Conservation (phyloP, 495 filamentous ascomycete species). For the Copromyces sp. region DNA sequence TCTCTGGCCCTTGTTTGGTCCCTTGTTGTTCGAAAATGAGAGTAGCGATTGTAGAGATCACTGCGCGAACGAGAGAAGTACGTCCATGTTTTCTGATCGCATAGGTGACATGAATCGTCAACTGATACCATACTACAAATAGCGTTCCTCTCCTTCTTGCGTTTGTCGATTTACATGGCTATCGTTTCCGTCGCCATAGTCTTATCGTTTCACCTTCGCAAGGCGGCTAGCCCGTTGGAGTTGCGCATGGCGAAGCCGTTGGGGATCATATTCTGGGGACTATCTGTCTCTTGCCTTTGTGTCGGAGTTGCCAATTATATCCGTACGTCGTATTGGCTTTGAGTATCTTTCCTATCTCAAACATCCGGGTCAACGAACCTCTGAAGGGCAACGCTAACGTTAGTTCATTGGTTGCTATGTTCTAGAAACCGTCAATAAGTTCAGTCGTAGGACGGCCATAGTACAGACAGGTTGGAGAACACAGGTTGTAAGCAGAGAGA, state of each 20-base stretch:
- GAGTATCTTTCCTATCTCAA: neutral
- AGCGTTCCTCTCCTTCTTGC: constrained; percentile 88
- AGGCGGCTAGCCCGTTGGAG: constrained; percentile 58
- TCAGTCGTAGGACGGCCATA: constrained; percentile 63
- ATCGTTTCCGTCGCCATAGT: constrained; percentile 84
- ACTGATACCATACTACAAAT: neutral
- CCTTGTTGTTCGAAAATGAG: constrained; percentile 81
- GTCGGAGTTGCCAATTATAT: constrained; percentile 82
- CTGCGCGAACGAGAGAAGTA: constrained; percentile 69
- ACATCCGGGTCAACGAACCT: neutral
- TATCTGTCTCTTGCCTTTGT: constrained; percentile 63
- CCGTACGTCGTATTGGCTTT: constrained; percentile 22
- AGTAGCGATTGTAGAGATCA: constrained; percentile 81
- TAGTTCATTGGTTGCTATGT: neutral
- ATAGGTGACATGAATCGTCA: too few relatives aligned
- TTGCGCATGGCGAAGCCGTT: constrained; percentile 69
- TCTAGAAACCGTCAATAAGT: constrained; percentile 67
- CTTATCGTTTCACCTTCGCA: constrained; percentile 83
- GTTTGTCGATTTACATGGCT: constrained; percentile 82
- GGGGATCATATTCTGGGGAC: constrained; percentile 77
- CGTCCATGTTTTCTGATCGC: constrained; percentile 5
- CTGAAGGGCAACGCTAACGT: neutral
- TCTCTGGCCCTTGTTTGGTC: constrained; percentile 58
- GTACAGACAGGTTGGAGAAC: constrained; percentile 95
- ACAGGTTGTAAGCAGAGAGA: constrained; percentile 49